phyloP scores from a whole-genome alignment of 768 basidiomycete genomes.

The Termitomyces eurrhizus region DNA sequence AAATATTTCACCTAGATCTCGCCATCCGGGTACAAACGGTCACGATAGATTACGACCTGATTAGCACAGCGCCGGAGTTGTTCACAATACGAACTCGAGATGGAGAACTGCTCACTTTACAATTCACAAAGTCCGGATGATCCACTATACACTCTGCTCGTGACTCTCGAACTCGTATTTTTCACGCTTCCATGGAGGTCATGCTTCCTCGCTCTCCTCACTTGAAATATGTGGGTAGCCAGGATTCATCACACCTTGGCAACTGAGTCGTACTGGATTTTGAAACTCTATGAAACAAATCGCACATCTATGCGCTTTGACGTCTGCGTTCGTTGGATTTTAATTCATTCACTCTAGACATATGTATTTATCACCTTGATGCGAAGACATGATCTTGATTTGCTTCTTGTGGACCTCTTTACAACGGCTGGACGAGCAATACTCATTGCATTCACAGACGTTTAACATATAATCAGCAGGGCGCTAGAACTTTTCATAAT shows the following conservation, averaged over 20 bases:
- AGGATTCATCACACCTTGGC: too few relatives aligned
- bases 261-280: too few relatives aligned
- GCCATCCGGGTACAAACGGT: conserved; percentile 70
- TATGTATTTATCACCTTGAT: too few relatives aligned
- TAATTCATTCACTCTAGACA: too few relatives aligned
- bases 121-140: conserved; percentile 1
- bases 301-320: too few relatives aligned
- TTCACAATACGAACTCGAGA: conserved; percentile 11
- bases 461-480: too few relatives aligned
- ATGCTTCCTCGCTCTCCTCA: not conserved
- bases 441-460: too few relatives aligned
- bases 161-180: not conserved
- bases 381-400: too few relatives aligned
- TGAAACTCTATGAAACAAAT: too few relatives aligned
- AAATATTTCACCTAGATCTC: conserved; percentile 70
- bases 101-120: conserved; percentile 11
- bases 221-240: not conserved
- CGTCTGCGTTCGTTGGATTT: not conserved
- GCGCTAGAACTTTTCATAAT: too few relatives aligned
- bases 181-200: not conserved
- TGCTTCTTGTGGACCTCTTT: too few relatives aligned
- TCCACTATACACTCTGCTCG: not conserved
- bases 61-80: conserved; percentile 14
- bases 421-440: too few relatives aligned
- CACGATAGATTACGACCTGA: conserved; percentile 22